Conservation (phyloP, 805 yeast species). For the Clavispora phyllophila region DNA sequence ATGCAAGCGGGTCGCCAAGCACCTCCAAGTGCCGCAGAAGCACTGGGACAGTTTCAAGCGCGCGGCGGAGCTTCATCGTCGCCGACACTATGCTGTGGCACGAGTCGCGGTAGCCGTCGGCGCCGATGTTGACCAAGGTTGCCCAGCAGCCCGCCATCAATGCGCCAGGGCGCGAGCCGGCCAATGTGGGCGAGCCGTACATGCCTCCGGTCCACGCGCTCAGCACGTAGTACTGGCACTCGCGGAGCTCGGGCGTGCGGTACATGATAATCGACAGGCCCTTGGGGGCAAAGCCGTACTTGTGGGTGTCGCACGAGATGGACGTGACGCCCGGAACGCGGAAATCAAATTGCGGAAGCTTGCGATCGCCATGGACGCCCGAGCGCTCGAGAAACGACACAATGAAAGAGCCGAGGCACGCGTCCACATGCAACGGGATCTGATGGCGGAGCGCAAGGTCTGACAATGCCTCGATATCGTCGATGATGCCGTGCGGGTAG, state of each 20-base stretch:
- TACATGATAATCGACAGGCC: constrained; percentile 94
- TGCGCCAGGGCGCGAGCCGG: constrained; percentile 97
- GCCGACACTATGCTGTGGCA: constrained; percentile 65
- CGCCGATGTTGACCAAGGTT: constrained; percentile 76
- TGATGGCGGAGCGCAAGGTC: constrained; percentile 55
- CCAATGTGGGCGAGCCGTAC: constrained; percentile 93
- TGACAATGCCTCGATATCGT: constrained; percentile 74
- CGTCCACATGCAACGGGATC: constrained; percentile 93
- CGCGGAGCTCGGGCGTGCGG: constrained; percentile 59
- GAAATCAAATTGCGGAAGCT: constrained; percentile 68
- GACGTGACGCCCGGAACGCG: constrained; percentile 88
- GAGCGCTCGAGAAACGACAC: constrained; percentile 73
- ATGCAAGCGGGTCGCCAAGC: constrained; percentile 79
- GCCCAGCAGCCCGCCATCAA: constrained; percentile 99
- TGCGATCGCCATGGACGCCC: constrained; percentile 37
- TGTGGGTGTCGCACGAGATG: constrained; percentile 98
- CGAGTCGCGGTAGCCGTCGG: constrained; percentile 68
- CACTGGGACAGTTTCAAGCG: constrained; percentile 41
- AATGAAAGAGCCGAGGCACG: constrained; percentile 90
- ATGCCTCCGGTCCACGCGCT: constrained; percentile 92
- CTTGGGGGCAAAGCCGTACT: constrained; percentile 97
- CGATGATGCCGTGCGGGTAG: constrained; percentile 94
- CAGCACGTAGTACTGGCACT: constrained; percentile 76
- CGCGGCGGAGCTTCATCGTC: constrained; percentile 50
- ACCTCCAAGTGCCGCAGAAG: constrained; percentile 52